phyloP scores from a whole-genome alignment of 1,139 yeast genomes.

The Entelexis paramagnoliae region DNA sequence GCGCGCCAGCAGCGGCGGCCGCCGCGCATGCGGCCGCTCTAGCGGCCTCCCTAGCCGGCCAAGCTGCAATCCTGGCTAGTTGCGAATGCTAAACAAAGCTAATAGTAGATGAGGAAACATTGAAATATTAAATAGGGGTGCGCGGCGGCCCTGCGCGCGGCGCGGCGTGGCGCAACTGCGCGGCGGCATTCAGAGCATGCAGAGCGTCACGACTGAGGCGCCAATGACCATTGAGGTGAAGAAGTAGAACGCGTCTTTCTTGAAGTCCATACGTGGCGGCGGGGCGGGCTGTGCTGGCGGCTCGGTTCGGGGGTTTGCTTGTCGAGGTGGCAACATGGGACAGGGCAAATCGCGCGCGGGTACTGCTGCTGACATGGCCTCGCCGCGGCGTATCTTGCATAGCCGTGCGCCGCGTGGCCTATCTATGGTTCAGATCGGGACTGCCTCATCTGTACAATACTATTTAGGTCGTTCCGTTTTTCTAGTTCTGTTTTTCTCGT shows the following conservation, averaged over 20 bases:
- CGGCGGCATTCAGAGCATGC: neutral
- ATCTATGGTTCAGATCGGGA: too few relatives aligned
- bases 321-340: slow-evolving; percentile 6
- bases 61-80: too few relatives aligned
- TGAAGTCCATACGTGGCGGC: neutral
- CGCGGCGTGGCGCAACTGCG: neutral
- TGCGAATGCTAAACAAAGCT: too few relatives aligned
- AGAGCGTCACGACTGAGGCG: slow-evolving; percentile 17
- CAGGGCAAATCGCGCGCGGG: neutral
- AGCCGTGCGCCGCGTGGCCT: too few relatives aligned
- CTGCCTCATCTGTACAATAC: too few relatives aligned
- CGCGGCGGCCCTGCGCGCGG: neutral
- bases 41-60: too few relatives aligned
- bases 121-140: neutral
- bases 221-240: slow-evolving; percentile 19
- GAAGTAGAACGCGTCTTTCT: slow-evolving; percentile 12
- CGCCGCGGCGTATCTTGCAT: too few relatives aligned
- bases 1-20: too few relatives aligned
- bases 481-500: too few relatives aligned
- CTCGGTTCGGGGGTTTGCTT: neutral
- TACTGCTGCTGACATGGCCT: neutral
- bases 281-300: neutral
- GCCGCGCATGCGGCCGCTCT: neutral
- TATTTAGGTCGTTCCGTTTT: too few relatives aligned
- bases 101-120: too few relatives aligned